Conservation (phyloP, 2,329 filamentous ascomycete species). For the Helotiales sp. region DNA sequence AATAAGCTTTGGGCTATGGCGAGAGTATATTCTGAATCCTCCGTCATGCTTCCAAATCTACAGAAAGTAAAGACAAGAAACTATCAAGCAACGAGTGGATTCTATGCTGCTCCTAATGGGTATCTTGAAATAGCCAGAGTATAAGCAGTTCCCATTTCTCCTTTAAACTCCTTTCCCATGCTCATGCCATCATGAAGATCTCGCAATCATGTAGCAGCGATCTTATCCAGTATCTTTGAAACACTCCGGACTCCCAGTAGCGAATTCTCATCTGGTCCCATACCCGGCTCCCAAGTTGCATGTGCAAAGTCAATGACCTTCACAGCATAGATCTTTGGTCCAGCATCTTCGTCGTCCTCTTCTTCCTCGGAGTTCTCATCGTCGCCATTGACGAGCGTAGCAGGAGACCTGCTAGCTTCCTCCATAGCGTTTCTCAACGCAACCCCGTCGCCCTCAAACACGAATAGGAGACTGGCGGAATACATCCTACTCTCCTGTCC, state of each 20-base stretch:
- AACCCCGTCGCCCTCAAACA: constrained; percentile 63
- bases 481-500: constrained; percentile 63
- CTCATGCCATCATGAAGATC: background rate
- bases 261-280: constrained; percentile 83
- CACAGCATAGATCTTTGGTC: constrained; percentile 71
- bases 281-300: constrained; percentile 74
- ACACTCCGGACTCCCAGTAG: constrained; percentile 74
- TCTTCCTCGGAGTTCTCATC: constrained; percentile 39
- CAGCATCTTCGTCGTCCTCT: constrained; percentile 54
- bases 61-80: too few relatives aligned
- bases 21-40: too few relatives aligned
- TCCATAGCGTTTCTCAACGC: constrained; percentile 44
- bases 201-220: constrained; percentile 16
- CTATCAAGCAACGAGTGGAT: constrained; percentile 17
- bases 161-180: constrained; percentile 13
- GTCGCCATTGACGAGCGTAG: constrained; percentile 27
- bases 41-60: too few relatives aligned
- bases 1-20: too few relatives aligned
- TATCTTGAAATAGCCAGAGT: constrained; percentile 24
- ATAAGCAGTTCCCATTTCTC: constrained; percentile 4
- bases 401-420: constrained; percentile 34
- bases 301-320: constrained; percentile 98
- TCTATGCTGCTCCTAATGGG: constrained; percentile 22
- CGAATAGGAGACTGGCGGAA: constrained; percentile 55
- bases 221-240: constrained; percentile 66